Percentiles rank a stretch among this genome's conserved stretches.
These are phyloP conservation scores for Phytophthora lateralis DNA, from an alignment of 352 stramenopile species.

Conservation along the genomic window DNA sequence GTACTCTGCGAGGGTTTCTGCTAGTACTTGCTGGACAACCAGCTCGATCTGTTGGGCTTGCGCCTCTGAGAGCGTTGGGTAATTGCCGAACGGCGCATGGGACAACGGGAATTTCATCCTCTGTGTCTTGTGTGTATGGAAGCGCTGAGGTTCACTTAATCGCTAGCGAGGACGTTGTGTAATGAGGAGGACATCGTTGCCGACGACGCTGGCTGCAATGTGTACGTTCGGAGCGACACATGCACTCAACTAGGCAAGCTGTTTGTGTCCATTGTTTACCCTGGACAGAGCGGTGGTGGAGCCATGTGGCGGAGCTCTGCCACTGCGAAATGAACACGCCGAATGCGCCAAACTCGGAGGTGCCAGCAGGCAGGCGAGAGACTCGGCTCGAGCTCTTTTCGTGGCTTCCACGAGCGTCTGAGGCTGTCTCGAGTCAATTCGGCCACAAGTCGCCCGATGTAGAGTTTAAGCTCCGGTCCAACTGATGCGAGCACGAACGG, in stretches of 20 bases:
- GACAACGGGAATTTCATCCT: slow-evolving; percentile 43
- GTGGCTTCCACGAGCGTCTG: slow-evolving; percentile 12
- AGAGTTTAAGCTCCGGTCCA: slow-evolving; percentile 15
- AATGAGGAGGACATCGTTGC: slow-evolving; percentile 16
- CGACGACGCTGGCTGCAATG: slow-evolving; percentile 2
- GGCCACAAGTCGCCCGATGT: slow-evolving; percentile 10
- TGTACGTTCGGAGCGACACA: slow-evolving; percentile 27
- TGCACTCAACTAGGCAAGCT: slow-evolving; percentile 18
- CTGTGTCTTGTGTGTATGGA: not conserved
- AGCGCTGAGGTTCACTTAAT: not conserved
- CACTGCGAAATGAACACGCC: slow-evolving; percentile 20
- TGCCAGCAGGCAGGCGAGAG: slow-evolving; percentile 22
- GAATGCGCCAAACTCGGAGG: not conserved
- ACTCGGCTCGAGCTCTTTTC: slow-evolving; percentile 13
- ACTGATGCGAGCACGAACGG: slow-evolving; percentile 17
- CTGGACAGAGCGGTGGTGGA: not conserved
- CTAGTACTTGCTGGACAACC: slow-evolving; percentile 25
- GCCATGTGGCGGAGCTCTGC: slow-evolving; percentile 15
- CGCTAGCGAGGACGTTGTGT: slow-evolving; percentile 20
- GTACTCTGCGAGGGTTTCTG: slow-evolving; percentile 39
- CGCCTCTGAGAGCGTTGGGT: slow-evolving; percentile 16
- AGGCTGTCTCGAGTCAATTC: not conserved
- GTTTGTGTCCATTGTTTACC: slow-evolving; percentile 13
- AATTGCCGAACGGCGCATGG: slow-evolving; percentile 32
- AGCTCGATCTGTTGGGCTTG: slow-evolving; percentile 23